Evolutionary conservation across 2,329 filamentous ascomycete species (phyloP), one percentile per base, ranked within the genome.

Genomic region (Samsoniella hepiali): DNA sequence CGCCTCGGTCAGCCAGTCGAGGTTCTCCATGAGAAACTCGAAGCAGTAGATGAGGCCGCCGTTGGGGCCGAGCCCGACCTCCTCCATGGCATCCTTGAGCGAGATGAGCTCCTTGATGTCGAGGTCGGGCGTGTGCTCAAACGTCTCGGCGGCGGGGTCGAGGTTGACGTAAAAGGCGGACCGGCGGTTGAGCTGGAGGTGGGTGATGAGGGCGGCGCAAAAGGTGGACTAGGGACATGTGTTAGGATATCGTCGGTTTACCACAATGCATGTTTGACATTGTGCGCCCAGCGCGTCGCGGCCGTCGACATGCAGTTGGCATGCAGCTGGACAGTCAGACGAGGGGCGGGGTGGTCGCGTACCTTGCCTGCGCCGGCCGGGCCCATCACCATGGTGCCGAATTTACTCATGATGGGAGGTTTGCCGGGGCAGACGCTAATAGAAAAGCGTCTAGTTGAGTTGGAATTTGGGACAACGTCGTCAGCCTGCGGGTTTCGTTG

Each of bases 151-250:
- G 63, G 95, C 95, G 7, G 95, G 95, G 76, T 99, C 95, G 72
- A 99, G 91, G 79, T 99, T 99, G 74, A 99, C 90, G 78, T 98
- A 99, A 83, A 96, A 97, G 77, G 91, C 91, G 57, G 93, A 96
- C n/a, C 93, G 91, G 63, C 91, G 91, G 77, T 91, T 93, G 73
- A 93, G 90, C 70, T 91, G 88, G 32, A 98, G 88, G 73, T 98
- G 92, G 65, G 95, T 93, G 74, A 98, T 97, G 70, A 99, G 85
- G 69, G 92, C 87, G 64, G 91, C 89, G 81, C 93, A 97, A 77
- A 99, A 99, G 66, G 95, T 99, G 34, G 93, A 96, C 85, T 92
- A 68, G 17, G 29, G 17, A 10, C 1, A 36, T 3, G 42, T 1
- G 22, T 62, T 54, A 61, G 49, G 1, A 54, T 54, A 29, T 34